Evolutionary conservation across 2,329 filamentous ascomycete genomes (phyloP).

Genomic region (Huntiella bhutanensis): DNA sequence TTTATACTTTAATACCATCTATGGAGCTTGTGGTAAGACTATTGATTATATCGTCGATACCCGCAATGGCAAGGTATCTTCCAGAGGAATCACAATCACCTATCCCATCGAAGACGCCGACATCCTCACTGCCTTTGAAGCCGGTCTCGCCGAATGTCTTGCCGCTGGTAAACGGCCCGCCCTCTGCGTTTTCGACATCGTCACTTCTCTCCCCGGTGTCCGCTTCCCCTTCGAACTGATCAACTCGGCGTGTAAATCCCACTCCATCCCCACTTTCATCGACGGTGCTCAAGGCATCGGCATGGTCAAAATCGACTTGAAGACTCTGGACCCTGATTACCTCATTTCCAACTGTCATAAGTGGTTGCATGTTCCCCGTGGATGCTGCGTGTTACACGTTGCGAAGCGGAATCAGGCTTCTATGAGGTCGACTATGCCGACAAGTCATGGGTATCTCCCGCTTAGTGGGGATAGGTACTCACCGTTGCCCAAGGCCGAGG

Average conservation of each 20-base stretch:
- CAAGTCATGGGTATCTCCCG: slow-evolving; percentile 58
- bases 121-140: slow-evolving; percentile 41
- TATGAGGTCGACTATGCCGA: slow-evolving; percentile 57
- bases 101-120: slow-evolving; percentile 55
- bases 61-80: slow-evolving; percentile 25
- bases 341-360: slow-evolving; percentile 78
- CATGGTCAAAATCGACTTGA: slow-evolving; percentile 53
- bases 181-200: slow-evolving; percentile 49
- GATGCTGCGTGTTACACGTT: slow-evolving; percentile 66
- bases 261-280: slow-evolving; percentile 52
- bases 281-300: slow-evolving; percentile 79
- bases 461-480: slow-evolving; percentile 13
- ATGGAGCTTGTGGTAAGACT: slow-evolving; percentile 58
- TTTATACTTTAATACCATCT: slow-evolving; percentile 60
- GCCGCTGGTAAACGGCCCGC: slow-evolving; percentile 41
- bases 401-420: slow-evolving; percentile 56
- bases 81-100: slow-evolving; percentile 36
- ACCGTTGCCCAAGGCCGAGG: slow-evolving; percentile 23
- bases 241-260: slow-evolving; percentile 41
- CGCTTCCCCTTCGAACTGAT: slow-evolving; percentile 60
- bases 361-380: slow-evolving; percentile 69
- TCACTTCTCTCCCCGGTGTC: slow-evolving; percentile 62
- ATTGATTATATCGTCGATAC: slow-evolving; percentile 55
- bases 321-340: slow-evolving; percentile 57
- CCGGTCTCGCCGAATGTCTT: slow-evolving; percentile 33